A percentile compares a stretch with the other conserved stretches of the same genome.
phyloP scores from a whole-genome alignment of 768 basidiomycete species.

The Phaeolepiota aurea region DNA sequence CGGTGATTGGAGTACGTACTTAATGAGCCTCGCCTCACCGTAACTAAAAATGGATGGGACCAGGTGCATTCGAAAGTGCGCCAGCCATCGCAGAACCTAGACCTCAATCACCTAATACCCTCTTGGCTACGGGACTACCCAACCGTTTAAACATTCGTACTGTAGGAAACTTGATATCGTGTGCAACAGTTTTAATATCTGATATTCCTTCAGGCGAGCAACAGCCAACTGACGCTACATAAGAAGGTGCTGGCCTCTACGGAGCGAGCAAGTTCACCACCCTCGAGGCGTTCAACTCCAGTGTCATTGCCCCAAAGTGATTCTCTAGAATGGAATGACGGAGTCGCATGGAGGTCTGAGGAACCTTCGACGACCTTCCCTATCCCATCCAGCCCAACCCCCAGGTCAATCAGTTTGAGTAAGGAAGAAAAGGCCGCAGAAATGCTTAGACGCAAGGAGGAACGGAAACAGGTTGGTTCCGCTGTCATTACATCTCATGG shows the following conservation, averaged over 20 bases:
- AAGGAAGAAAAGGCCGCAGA: slow-evolving; percentile 95
- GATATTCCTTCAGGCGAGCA: not conserved
- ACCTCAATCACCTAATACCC: not conserved
- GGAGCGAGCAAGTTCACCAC: slow-evolving; percentile 3
- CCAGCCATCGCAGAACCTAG: slow-evolving; percentile 18
- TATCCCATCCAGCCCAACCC: slow-evolving; percentile 18
- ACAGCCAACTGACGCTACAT: not conserved
- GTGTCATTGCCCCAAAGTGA: slow-evolving; percentile 15
- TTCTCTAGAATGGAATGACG: slow-evolving; percentile 15
- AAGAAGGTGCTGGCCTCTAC: not conserved
- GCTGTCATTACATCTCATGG: slow-evolving; percentile 1
- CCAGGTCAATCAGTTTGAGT: slow-evolving; percentile 40
- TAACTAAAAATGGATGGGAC: not conserved
- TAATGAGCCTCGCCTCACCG: not conserved
- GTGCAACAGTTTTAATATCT: no score
- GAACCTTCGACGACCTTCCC: slow-evolving; percentile 11
- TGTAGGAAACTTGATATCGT: no score
- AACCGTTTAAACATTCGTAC: no score
- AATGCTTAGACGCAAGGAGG: slow-evolving; percentile 87
- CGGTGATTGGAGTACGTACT: slow-evolving; percentile 83
- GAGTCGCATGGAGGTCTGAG: slow-evolving; percentile 2
- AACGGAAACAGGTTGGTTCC: slow-evolving; percentile 70
- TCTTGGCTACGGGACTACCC: no score
- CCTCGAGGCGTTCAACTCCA: slow-evolving; percentile 14
- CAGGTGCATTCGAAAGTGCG: slow-evolving; percentile 76